Conservation (phyloP, 441 rosid species). For the Euphorbia corollata region DNA sequence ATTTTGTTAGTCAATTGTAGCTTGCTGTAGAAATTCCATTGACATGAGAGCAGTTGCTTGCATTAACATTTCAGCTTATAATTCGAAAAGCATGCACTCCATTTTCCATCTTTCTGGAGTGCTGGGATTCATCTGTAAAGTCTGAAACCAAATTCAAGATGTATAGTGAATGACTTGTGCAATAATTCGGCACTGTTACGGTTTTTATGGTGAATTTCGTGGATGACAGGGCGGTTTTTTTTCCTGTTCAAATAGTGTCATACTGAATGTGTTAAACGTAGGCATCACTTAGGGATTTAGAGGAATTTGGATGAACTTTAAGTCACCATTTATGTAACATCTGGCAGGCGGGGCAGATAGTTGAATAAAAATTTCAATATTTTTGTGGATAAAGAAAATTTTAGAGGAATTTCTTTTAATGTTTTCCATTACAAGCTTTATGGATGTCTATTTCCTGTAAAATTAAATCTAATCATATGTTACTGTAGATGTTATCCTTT, state of each 20-base stretch:
- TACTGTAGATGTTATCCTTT: background rate
- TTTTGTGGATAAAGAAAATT: background rate
- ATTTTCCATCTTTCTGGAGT: conserved; percentile 8
- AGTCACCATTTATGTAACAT: background rate
- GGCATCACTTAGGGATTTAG: background rate
- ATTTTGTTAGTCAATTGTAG: conserved; percentile 14
- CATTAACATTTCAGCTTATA: background rate
- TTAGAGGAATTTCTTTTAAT: no score
- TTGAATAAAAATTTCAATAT: no score
- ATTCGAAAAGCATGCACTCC: background rate
- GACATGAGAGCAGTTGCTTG: background rate
- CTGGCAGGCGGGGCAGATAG: background rate
- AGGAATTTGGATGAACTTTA: background rate
- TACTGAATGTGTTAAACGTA: background rate
- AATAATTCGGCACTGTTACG: background rate
- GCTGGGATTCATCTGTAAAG: conserved; percentile 23
- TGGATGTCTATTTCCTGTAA: background rate
- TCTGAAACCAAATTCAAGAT: conserved; percentile 3
- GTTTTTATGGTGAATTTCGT: background rate
- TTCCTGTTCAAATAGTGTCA: no score
- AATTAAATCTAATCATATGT: background rate
- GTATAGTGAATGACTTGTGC: conserved; percentile 1
- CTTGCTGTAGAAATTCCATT: background rate
- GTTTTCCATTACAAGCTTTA: background rate
- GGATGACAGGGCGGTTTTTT: background rate